A percentile compares a stretch with the other conserved stretches of the same genome.
Conservation (phyloP, 495 filamentous ascomycete species). For the Aspergillus sclerotiicarbonarius region DNA sequence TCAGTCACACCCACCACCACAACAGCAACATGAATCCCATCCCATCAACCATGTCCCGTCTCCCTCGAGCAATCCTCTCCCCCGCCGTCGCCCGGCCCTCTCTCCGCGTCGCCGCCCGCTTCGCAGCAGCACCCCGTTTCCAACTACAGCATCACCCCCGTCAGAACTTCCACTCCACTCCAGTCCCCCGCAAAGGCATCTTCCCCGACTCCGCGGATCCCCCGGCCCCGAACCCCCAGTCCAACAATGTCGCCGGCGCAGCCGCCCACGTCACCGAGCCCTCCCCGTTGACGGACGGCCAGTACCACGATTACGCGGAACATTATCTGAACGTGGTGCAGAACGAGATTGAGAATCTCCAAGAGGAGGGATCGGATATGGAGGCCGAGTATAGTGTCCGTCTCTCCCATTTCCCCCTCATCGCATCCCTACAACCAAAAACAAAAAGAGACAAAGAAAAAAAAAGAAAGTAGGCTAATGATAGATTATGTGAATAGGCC, state of each 20-base stretch:
- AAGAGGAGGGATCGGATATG: conserved; percentile 48
- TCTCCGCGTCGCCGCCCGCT: conserved; percentile 24
- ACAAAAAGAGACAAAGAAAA: neutral
- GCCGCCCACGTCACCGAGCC: conserved; percentile 40
- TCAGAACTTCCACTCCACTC: conserved; percentile 32
- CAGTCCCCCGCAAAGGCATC: conserved; percentile 37
- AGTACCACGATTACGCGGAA: conserved; percentile 52
- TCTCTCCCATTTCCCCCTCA: conserved; percentile 2
- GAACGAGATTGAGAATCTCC: conserved; percentile 41
- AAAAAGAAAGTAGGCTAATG: neutral
- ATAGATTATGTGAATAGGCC: conserved; percentile 46
- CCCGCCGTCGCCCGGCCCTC: conserved; percentile 18
- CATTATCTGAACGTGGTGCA: conserved; percentile 49
- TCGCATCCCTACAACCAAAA: neutral
- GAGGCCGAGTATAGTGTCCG: conserved; percentile 58
- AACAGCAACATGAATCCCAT: neutral
- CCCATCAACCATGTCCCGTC: conserved; percentile 1
- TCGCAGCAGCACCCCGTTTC: conserved; percentile 12
- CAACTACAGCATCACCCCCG: neutral
- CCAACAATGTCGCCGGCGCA: conserved; percentile 31
- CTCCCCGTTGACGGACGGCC: conserved; percentile 34
- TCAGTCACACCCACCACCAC: neutral
- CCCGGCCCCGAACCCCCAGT: conserved; percentile 36
- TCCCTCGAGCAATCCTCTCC: conserved; percentile 21
- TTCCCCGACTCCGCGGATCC: conserved; percentile 43